phyloP scores from a whole-genome alignment of 805 yeast species.

The Torulaspora microellipsoides region DNA sequence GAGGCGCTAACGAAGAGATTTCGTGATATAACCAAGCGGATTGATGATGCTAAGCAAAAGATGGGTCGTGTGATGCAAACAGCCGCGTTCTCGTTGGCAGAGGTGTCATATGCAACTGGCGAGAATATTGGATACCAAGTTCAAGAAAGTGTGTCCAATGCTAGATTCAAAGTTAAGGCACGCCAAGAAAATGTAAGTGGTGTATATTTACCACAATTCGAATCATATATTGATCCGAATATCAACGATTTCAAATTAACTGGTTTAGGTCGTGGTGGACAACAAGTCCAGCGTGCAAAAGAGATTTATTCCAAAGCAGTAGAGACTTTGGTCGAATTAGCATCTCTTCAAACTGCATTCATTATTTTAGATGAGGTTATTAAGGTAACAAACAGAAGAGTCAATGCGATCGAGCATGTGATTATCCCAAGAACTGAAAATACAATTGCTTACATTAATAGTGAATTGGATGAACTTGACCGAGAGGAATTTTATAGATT shows the following conservation, averaged over 20 bases:
- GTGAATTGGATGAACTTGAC: constrained; percentile 95
- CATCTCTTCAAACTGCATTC: constrained; percentile 94
- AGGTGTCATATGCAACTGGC: constrained; percentile 96
- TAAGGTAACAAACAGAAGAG: constrained; percentile 96
- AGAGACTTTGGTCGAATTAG: constrained; percentile 93
- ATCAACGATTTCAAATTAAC: constrained; percentile 94
- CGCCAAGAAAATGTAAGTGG: constrained; percentile 96
- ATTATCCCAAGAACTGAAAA: constrained; percentile 97
- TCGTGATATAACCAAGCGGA: constrained; percentile 90
- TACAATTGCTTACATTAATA: constrained; percentile 85
- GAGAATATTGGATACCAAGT: constrained; percentile 94
- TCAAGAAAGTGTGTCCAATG: constrained; percentile 86
- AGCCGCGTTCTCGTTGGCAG: constrained; percentile 95
- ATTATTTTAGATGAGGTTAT: constrained; percentile 95
- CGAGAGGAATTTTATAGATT: constrained; percentile 96
- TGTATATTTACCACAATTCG: constrained; percentile 90
- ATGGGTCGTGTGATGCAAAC: constrained; percentile 99
- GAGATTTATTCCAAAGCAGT: constrained; percentile 91
- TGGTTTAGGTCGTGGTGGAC: constrained; percentile 98
- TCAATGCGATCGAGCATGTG: constrained; percentile 97
- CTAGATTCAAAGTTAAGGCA: constrained; percentile 86
- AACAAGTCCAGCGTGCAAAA: constrained; percentile 93
- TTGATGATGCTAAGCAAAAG: constrained; percentile 91
- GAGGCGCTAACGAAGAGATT: constrained; percentile 96
- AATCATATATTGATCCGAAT: constrained; percentile 72